phyloP scores from a whole-genome alignment of 306 rosid species.

The Medicago arabica region DNA sequence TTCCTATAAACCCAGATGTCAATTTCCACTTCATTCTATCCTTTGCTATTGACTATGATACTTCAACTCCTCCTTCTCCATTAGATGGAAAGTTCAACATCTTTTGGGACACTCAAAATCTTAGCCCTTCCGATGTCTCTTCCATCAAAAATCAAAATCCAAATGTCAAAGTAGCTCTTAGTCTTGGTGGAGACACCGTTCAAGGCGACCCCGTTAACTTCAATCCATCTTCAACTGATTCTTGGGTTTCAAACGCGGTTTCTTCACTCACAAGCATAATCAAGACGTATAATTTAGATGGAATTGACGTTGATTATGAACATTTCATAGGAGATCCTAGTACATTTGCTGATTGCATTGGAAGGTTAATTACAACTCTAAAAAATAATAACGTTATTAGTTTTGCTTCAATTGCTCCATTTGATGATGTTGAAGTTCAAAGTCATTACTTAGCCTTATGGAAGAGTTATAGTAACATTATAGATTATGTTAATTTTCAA shows the following conservation, averaged over 20 bases:
- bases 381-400: conserved; percentile 56
- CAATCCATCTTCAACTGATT: conserved; percentile 61
- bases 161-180: conserved; percentile 30
- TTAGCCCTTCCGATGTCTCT: no score
- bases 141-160: no score
- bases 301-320: conserved; percentile 82
- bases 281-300: conserved; percentile 60
- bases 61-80: no score
- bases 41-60: no score
- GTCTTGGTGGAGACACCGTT: conserved; percentile 76
- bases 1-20: no score
- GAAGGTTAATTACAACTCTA: conserved; percentile 57
- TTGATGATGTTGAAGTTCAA: conserved; percentile 66
- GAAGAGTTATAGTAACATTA: conserved; percentile 62
- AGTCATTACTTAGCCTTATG: conserved; percentile 70
- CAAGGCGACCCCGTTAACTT: conserved; percentile 41
- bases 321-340: conserved; percentile 62
- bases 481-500: conserved; percentile 84
- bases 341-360: conserved; percentile 72
- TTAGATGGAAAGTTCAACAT: no score
- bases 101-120: no score
- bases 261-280: conserved; percentile 73
- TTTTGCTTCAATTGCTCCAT: conserved; percentile 83
- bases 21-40: no score
- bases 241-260: conserved; percentile 83